These are phyloP conservation scores for Elsinoe perseae DNA, from an alignment of 2,329 filamentous ascomycete species.

Conservation along the genomic window DNA sequence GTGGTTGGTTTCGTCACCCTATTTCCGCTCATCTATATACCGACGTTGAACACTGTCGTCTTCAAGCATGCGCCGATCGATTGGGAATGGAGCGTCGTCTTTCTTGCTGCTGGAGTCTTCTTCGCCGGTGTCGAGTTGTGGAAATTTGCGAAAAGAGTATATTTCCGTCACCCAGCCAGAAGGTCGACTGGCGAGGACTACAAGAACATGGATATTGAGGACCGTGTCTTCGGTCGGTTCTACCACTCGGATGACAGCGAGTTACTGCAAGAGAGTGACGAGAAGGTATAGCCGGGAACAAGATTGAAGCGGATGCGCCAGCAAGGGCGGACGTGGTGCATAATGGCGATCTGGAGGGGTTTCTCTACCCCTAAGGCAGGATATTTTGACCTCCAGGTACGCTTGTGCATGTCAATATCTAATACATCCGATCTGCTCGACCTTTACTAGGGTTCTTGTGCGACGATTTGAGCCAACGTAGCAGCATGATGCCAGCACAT, in stretches of 20 bases:
- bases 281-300: not conserved
- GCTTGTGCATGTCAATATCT: too few species aligned
- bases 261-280: not conserved
- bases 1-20: slow-evolving; percentile 39
- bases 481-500: too few species aligned
- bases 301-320: too few species aligned
- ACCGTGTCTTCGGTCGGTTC: not conserved
- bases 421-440: too few species aligned
- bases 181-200: slow-evolving; percentile 16
- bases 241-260: not conserved
- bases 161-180: slow-evolving; percentile 34
- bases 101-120: slow-evolving; percentile 54
- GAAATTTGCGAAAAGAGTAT: slow-evolving; percentile 59
- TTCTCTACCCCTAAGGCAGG: too few species aligned
- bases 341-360: too few species aligned
- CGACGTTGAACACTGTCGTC: slow-evolving; percentile 55
- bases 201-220: slow-evolving; percentile 19
- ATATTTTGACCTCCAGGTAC: too few species aligned
- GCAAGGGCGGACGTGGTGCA: too few species aligned
- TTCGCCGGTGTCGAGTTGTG: slow-evolving; percentile 57
- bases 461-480: too few species aligned
- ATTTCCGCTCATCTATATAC: slow-evolving; percentile 54
- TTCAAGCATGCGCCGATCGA: slow-evolving; percentile 59
- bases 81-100: slow-evolving; percentile 64
- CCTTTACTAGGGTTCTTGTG: too few species aligned